phyloP scores from a whole-genome alignment of 805 yeast species.

The Jamesozyma piceae region DNA sequence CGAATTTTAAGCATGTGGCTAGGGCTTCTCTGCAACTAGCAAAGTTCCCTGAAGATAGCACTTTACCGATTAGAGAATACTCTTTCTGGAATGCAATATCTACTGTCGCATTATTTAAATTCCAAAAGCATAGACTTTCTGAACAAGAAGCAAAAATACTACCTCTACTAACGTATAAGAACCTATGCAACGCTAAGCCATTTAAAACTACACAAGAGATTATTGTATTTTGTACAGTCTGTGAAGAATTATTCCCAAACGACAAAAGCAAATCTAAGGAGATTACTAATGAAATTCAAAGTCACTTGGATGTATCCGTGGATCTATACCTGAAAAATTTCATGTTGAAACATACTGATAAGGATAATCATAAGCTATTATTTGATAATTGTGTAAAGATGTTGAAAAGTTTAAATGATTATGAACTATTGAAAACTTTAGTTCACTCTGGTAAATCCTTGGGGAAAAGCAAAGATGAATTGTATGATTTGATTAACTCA shows the following conservation, averaged over 20 bases:
- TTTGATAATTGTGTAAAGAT: slow-evolving; percentile 36
- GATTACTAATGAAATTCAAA: slow-evolving; percentile 31
- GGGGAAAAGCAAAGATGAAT: slow-evolving; percentile 36
- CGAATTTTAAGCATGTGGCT: slow-evolving; percentile 45
- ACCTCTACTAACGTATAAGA: slow-evolving; percentile 51
- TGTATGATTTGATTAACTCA: slow-evolving; percentile 23
- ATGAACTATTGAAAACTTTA: slow-evolving; percentile 26
- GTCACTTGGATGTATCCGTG: slow-evolving; percentile 24
- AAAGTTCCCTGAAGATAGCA: slow-evolving; percentile 16
- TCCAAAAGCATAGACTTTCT: slow-evolving; percentile 29
- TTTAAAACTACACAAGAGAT: slow-evolving; percentile 53
- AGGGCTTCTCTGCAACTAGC: slow-evolving; percentile 38
- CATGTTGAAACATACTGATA: slow-evolving; percentile 40
- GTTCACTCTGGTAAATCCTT: slow-evolving; percentile 54
- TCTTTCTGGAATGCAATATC: slow-evolving; percentile 51
- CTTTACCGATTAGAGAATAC: slow-evolving; percentile 26
- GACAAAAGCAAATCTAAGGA: slow-evolving; percentile 29
- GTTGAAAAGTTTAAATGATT: slow-evolving; percentile 59
- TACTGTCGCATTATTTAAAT: slow-evolving; percentile 35
- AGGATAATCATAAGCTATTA: slow-evolving; percentile 37
- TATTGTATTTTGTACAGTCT: slow-evolving; percentile 47
- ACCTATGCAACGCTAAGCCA: slow-evolving; percentile 46
- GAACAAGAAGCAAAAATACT: slow-evolving; percentile 43
- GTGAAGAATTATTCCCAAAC: slow-evolving; percentile 28
- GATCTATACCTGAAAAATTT: slow-evolving; percentile 59